Percentiles rank a stretch among this genome's conserved stretches.
Conservation (phyloP, 331 rosid genomes). For the Rosa hybrid region DNA sequence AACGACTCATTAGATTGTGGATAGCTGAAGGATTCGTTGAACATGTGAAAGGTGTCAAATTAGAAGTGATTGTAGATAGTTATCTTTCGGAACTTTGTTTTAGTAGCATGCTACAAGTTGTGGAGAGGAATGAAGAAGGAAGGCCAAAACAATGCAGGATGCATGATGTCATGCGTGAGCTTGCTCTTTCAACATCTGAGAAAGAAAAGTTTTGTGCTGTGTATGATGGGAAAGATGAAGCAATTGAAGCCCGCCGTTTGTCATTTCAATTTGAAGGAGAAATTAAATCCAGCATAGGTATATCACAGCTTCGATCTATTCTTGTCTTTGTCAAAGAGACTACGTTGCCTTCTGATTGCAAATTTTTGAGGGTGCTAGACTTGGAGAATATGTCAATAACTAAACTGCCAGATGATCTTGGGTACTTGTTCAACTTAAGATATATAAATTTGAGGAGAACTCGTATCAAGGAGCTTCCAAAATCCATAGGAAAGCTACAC, state of each 20-base stretch:
- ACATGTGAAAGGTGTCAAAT: neutral
- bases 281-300: neutral
- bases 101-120: neutral
- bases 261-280: neutral
- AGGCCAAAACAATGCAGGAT: neutral
- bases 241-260: neutral
- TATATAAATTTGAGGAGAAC: neutral
- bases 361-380: neutral
- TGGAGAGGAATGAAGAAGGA: neutral
- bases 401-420: neutral
- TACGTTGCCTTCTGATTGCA: neutral
- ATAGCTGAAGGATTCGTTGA: neutral
- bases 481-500: neutral
- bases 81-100: neutral
- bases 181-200: neutral
- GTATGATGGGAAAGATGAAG: neutral
- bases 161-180: neutral
- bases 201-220: neutral
- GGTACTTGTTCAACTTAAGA: neutral
- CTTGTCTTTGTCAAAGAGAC: neutral
- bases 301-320: neutral
- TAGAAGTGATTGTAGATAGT: neutral
- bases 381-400: neutral
- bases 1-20: neutral
- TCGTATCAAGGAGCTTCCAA: neutral